These are phyloP conservation scores for Pythium grandisporangium DNA, from an alignment of 352 stramenopile species.

Conservation along the genomic window DNA sequence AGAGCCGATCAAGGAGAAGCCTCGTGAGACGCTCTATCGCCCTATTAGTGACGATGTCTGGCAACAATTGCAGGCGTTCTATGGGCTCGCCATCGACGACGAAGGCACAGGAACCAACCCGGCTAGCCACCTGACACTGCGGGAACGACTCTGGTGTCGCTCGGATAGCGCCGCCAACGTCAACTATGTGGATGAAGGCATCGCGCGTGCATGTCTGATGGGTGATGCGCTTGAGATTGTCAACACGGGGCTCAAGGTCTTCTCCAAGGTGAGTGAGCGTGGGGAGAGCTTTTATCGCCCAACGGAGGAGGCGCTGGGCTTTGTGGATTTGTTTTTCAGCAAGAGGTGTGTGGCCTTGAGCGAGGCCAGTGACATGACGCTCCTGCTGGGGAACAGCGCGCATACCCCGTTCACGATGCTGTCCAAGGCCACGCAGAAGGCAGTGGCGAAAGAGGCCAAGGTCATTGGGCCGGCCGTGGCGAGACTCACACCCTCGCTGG, in stretches of 20 bases:
- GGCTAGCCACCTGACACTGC: too few relatives aligned
- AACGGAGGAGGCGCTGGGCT: conserved; percentile 77
- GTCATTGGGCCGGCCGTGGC: conserved; percentile 60
- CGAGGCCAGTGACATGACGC: conserved; percentile 30
- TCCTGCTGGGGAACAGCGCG: conserved; percentile 34
- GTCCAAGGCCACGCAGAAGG: conserved; percentile 20
- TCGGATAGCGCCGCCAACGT: conserved; percentile 66
- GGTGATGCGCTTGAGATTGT: conserved; percentile 83
- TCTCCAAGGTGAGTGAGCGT: conserved; percentile 65
- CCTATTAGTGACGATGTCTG: conserved; percentile 51
- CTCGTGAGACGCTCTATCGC: conserved; percentile 69
- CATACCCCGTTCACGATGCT: conserved; percentile 48
- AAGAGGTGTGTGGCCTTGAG: conserved; percentile 55
- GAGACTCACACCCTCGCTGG: conserved; percentile 30
- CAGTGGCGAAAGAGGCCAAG: conserved; percentile 17
- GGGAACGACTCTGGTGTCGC: conserved; percentile 60
- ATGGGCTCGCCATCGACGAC: too few relatives aligned
- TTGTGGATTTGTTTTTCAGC: conserved; percentile 84
- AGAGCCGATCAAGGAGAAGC: conserved; percentile 10
- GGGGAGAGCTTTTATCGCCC: conserved; percentile 77
- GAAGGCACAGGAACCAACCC: too few relatives aligned
- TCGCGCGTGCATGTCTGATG: conserved; percentile 44
- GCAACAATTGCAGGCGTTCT: conserved; percentile 45
- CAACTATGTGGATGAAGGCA: conserved; percentile 73
- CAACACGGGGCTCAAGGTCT: conserved; percentile 89